A percentile compares a stretch with the other conserved stretches of the same genome.
Evolutionary conservation across 768 basidiomycete genomes (phyloP).

Genomic region (Mycena amicta): DNA sequence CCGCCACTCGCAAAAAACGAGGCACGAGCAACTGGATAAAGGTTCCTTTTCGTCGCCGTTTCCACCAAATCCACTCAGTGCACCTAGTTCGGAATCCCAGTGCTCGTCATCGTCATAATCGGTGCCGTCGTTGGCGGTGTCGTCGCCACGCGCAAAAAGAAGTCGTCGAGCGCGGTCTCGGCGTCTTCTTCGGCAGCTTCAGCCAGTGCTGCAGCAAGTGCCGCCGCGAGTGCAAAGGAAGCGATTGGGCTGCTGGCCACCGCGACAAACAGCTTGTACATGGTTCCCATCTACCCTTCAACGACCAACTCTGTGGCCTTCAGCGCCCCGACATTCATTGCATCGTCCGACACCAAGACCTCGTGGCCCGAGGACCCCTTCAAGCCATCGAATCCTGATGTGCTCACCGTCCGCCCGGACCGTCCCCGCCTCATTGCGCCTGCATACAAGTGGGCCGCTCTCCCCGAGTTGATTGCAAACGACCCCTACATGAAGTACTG

Average conservation of each 20-base stretch:
- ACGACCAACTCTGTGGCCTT: conserved; percentile 83
- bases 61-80: neutral
- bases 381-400: conserved; percentile 61
- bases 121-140: conserved; percentile 82
- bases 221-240: conserved; percentile 61
- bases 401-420: conserved; percentile 66
- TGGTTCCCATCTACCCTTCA: conserved; percentile 86
- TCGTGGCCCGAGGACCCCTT: conserved; percentile 86
- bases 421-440: conserved; percentile 94
- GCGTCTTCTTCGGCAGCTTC: conserved; percentile 45
- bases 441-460: conserved; percentile 89
- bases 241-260: conserved; percentile 70
- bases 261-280: conserved; percentile 76
- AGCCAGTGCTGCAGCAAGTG: conserved; percentile 53
- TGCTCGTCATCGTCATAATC: conserved; percentile 61
- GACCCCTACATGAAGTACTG: conserved; percentile 88
- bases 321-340: conserved; percentile 70
- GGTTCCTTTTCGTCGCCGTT: conserved; percentile 19
- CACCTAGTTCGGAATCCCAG: conserved; percentile 58
- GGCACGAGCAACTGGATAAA: conserved; percentile 71
- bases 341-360: conserved; percentile 40
- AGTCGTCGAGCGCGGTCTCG: conserved; percentile 11
- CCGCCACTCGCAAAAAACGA: conserved; percentile 51
- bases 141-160: conserved; percentile 61
- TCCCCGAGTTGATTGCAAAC: conserved; percentile 72